These are phyloP conservation scores for Choiromyces venosus DNA, from an alignment of 495 filamentous ascomycete species.

Conservation along the genomic window DNA sequence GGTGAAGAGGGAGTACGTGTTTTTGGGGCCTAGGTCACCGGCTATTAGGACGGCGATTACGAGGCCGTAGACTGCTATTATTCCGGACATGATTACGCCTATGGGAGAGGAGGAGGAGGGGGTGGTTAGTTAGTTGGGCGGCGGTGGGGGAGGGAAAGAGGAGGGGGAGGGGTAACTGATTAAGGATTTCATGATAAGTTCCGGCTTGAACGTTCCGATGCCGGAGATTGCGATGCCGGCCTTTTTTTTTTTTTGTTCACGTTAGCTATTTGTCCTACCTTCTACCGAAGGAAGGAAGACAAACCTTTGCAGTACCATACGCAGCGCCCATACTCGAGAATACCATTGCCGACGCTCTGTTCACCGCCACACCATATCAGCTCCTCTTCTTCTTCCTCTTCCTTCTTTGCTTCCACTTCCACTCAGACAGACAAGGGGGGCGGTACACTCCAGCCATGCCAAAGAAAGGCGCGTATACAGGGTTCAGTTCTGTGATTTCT, in stretches of 20 bases:
- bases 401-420: no score
- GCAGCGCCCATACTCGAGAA: constrained; percentile 73
- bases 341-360: constrained; percentile 89
- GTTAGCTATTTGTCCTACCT: neutral
- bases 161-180: constrained; percentile 25
- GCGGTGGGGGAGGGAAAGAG: neutral
- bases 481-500: constrained; percentile 54
- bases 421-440: neutral
- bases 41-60: constrained; percentile 94
- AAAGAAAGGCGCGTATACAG: constrained; percentile 94
- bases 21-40: constrained; percentile 61
- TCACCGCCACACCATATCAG: constrained; percentile 51
- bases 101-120: constrained; percentile 65
- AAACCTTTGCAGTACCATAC: constrained; percentile 73
- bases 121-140: constrained; percentile 27
- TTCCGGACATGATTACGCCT: constrained; percentile 98
- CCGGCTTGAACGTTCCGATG: constrained; percentile 83
- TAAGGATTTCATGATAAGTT: constrained; percentile 85
- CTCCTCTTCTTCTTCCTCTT: neutral
- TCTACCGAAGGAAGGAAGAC: no score
- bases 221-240: constrained; percentile 95
- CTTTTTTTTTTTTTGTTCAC: constrained; percentile 44
- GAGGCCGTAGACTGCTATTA: constrained; percentile 95
- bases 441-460: constrained; percentile 71
- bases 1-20: constrained; percentile 73